A percentile compares a stretch with the other conserved stretches of the same genome.
These are phyloP conservation scores for Carallia pectinifolia DNA, from an alignment of 345 rosid species.

Conservation along the genomic window DNA sequence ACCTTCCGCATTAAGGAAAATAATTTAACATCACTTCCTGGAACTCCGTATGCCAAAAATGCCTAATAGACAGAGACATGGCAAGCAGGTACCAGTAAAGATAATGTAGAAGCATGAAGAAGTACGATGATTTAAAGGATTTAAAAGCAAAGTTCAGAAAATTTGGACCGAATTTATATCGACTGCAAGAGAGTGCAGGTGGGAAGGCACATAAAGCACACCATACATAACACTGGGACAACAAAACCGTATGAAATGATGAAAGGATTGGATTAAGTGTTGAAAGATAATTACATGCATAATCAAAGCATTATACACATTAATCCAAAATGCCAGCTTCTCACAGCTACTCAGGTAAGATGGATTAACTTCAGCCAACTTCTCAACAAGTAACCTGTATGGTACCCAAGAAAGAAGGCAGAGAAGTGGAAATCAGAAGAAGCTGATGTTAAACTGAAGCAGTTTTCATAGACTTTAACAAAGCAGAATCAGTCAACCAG, in stretches of 20 bases:
- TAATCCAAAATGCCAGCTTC: constrained; percentile 98
- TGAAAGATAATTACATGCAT: constrained; percentile 70
- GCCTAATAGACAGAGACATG: constrained; percentile 47
- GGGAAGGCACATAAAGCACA: too few species aligned
- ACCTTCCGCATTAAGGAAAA: constrained; percentile 99
- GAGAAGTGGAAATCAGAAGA: neutral
- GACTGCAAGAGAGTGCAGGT: too few species aligned
- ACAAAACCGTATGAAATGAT: neutral
- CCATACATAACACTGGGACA: neutral
- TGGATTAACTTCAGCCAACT: constrained; percentile 81
- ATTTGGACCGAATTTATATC: too few species aligned
- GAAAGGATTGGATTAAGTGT: neutral
- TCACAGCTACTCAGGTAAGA: constrained; percentile 61
- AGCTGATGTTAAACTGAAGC: neutral
- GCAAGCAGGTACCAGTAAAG: neutral
- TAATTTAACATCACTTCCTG: constrained; percentile 85
- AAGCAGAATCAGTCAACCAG: neutral
- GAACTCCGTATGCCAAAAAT: constrained; percentile 93
- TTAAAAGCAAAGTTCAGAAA: neutral
- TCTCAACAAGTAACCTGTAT: constrained; percentile 79
- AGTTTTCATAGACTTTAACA: neutral
- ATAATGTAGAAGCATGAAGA: constrained; percentile 5
- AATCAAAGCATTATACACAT: constrained; percentile 88
- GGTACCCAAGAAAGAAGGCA: constrained; percentile 13
- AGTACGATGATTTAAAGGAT: neutral